Conservation (phyloP, 2,329 filamentous ascomycete genomes). For the Myriangium duriaei region DNA sequence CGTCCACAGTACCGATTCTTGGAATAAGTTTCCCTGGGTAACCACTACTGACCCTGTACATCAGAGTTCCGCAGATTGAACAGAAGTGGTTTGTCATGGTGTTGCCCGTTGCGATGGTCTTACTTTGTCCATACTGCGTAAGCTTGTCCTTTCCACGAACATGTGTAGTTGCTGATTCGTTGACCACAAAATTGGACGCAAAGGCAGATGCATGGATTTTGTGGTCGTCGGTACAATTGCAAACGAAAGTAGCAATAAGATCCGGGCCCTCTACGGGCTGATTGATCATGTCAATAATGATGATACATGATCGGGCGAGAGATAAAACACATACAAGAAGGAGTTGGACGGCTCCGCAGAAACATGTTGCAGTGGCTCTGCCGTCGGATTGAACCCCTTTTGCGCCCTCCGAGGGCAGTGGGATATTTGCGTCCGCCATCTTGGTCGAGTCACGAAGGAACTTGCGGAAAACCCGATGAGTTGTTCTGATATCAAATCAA, state of each 20-base stretch:
- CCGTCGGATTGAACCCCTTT: no score
- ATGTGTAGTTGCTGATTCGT: constrained; percentile 34
- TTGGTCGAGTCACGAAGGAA: no score
- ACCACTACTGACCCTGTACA: constrained; percentile 41
- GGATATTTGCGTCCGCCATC: no score
- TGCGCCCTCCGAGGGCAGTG: no score
- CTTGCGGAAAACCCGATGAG: no score
- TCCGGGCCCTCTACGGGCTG: no score
- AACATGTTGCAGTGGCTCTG: constrained; percentile 45
- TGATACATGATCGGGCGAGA: neutral
- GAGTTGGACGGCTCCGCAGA: constrained; percentile 44
- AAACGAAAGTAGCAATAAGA: constrained; percentile 42
- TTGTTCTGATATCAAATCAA: no score
- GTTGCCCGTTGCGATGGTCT: constrained; percentile 36
- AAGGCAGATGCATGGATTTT: constrained; percentile 53
- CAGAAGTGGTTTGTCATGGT: constrained; percentile 53
- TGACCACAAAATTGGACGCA: constrained; percentile 44
- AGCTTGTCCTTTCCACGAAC: constrained; percentile 41
- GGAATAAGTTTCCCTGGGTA: constrained; percentile 38
- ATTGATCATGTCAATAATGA: constrained; percentile 24
- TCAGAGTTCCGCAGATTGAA: constrained; percentile 44
- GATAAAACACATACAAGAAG: constrained; percentile 36
- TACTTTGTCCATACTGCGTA: constrained; percentile 32
- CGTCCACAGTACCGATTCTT: constrained; percentile 49
- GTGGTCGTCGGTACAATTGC: constrained; percentile 48